Evolutionary conservation across 2,329 filamentous ascomycete species (phyloP).

Genomic region (Atkinsonella texensis): DNA sequence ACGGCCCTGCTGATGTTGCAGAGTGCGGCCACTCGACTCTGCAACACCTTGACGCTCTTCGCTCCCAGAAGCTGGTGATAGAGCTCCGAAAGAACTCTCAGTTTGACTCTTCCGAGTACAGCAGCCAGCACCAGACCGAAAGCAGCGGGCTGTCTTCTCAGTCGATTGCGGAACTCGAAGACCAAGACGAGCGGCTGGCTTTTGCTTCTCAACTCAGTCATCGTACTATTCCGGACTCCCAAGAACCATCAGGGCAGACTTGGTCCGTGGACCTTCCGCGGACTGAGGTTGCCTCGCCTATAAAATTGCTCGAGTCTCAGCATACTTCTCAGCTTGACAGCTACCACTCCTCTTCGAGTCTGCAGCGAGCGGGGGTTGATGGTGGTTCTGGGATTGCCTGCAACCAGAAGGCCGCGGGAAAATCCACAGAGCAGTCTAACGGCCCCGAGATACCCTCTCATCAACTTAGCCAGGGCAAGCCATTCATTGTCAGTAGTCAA

Average conservation of each 20-base stretch:
- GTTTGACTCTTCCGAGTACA: slow-evolving; percentile 24
- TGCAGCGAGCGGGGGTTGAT: background rate
- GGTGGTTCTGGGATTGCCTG: background rate
- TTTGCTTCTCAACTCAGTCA: slow-evolving; percentile 21
- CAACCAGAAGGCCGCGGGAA: background rate
- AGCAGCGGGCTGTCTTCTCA: slow-evolving; percentile 18
- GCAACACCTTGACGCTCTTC: background rate
- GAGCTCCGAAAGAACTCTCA: slow-evolving; percentile 18
- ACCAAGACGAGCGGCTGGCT: slow-evolving; percentile 19
- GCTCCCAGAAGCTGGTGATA: slow-evolving; percentile 14
- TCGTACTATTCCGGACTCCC: slow-evolving; percentile 32
- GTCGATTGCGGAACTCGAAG: slow-evolving; percentile 23
- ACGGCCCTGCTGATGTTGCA: slow-evolving; percentile 9
- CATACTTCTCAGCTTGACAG: background rate
- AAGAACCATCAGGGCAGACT: slow-evolving; percentile 21
- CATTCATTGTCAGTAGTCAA: background rate
- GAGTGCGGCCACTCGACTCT: background rate
- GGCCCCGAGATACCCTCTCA: slow-evolving; percentile 12
- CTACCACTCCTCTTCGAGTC: background rate
- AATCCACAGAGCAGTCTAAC: background rate
- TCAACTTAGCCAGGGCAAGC: slow-evolving; percentile 12
- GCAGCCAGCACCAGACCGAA: slow-evolving; percentile 20
- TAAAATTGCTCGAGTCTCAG: background rate
- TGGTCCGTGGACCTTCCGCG: slow-evolving; percentile 8
- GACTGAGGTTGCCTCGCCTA: background rate